phyloP scores from a whole-genome alignment of 768 basidiomycete species.

The Phylloporus sp. region DNA sequence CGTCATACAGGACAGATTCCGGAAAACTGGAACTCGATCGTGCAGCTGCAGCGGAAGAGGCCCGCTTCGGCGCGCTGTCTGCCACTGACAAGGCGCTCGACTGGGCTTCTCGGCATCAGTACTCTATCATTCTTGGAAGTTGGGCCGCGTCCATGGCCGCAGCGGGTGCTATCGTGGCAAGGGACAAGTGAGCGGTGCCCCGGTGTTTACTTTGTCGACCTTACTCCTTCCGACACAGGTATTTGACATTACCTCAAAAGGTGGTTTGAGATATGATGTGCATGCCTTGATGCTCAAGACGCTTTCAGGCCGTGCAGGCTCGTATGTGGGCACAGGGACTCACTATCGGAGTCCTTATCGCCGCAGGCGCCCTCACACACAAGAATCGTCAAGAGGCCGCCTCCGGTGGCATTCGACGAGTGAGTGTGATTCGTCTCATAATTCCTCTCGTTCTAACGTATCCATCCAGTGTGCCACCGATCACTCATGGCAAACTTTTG shows the following conservation, averaged over 20 bases:
- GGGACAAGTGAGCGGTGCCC: conserved; percentile 45
- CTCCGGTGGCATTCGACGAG: conserved; percentile 14
- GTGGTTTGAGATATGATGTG: conserved; percentile 1
- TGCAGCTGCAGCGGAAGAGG: conserved; percentile 29
- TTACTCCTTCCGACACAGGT: conserved; percentile 6
- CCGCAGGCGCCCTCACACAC: conserved; percentile 63
- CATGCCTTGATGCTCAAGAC: conserved; percentile 19
- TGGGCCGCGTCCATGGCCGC: conserved; percentile 67
- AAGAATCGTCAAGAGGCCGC: conserved; percentile 40
- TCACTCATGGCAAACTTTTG: conserved; percentile 28
- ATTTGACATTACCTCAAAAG: conserved; percentile 28
- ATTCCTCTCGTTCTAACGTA: background rate
- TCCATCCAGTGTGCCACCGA: conserved; percentile 15
- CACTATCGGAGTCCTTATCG: conserved; percentile 69
- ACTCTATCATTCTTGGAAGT: conserved; percentile 65
- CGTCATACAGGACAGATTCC: conserved; percentile 30
- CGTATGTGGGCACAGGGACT: conserved; percentile 88
- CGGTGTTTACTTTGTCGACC: background rate
- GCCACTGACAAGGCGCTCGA: conserved; percentile 51
- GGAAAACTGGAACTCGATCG: conserved; percentile 54
- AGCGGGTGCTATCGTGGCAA: conserved; percentile 63
- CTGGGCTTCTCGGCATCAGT: conserved; percentile 65
- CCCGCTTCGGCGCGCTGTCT: conserved; percentile 47
- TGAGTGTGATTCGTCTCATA: conserved; percentile 1
- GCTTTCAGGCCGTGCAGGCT: conserved; percentile 66